These are phyloP conservation scores for Amanita rimosa DNA, from an alignment of 768 basidiomycete genomes.

Conservation along the genomic window DNA sequence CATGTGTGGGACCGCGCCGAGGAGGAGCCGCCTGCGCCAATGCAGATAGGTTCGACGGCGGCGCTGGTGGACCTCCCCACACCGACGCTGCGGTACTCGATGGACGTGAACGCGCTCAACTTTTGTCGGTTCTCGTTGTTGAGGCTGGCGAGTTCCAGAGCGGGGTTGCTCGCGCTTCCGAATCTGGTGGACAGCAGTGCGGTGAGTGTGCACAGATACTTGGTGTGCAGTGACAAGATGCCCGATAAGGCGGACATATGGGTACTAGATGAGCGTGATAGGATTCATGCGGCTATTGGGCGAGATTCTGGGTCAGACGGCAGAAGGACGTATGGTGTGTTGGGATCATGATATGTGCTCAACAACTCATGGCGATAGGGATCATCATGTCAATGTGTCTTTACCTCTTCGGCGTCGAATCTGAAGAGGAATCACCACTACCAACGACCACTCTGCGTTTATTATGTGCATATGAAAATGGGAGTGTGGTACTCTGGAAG, in stretches of 20 bases:
- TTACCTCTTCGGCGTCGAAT: conserved; percentile 19
- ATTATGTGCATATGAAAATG: conserved; percentile 77
- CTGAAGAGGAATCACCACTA: not conserved
- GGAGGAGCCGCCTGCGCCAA: conserved; percentile 28
- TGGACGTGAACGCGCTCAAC: conserved; percentile 90
- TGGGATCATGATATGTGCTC: not conserved
- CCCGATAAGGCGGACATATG: conserved; percentile 74
- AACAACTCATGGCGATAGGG: conserved; percentile 28
- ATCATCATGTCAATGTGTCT: conserved; percentile 87
- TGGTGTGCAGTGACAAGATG: not conserved
- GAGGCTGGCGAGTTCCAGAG: conserved; percentile 1
- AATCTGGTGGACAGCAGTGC: conserved; percentile 83
- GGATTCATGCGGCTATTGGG: conserved; percentile 83
- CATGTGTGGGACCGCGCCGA: conserved; percentile 56
- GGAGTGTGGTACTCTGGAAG: conserved; percentile 62
- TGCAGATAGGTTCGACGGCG: conserved; percentile 41
- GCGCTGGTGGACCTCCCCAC: conserved; percentile 33
- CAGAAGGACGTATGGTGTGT: conserved; percentile 43
- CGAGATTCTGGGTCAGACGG: conserved; percentile 40
- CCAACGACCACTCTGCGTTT: conserved; percentile 37
- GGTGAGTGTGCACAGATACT: conserved; percentile 25
- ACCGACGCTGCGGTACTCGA: conserved; percentile 48
- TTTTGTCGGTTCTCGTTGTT: conserved; percentile 85
- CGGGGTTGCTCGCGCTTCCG: conserved; percentile 59
- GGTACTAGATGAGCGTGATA: conserved; percentile 51